These are phyloP conservation scores for Knoxdaviesia capensis DNA, from an alignment of 2,329 filamentous ascomycete genomes.

Conservation along the genomic window DNA sequence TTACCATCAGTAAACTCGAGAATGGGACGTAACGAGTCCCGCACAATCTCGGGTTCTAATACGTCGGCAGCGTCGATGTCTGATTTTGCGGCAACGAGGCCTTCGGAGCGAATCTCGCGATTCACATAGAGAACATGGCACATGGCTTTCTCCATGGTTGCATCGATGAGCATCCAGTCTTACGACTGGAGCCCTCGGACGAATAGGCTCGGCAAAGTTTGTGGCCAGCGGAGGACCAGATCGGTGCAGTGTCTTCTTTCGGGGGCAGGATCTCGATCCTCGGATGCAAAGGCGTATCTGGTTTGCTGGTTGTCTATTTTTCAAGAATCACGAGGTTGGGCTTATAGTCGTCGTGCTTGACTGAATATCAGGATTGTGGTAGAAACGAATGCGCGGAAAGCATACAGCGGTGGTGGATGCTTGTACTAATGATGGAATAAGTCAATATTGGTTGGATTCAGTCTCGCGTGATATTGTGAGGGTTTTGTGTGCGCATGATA, in stretches of 20 bases:
- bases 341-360: neutral
- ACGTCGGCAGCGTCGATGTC: conserved; percentile 10
- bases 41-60: conserved; percentile 18
- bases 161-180: conserved; percentile 37
- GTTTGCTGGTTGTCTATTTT: neutral
- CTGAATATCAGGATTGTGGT: neutral
- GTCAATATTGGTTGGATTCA: conserved; percentile 2
- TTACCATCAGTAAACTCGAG: conserved; percentile 35
- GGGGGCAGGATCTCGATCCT: too few species aligned
- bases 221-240: neutral
- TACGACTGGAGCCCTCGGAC: conserved; percentile 30
- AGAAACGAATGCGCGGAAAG: neutral
- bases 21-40: conserved; percentile 25
- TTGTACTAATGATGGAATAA: neutral
- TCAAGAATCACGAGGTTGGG: neutral
- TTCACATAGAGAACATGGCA: conserved; percentile 43
- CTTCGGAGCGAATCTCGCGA: conserved; percentile 27
- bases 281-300: neutral
- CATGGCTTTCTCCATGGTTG: conserved; percentile 34
- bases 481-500: neutral
- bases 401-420: conserved; percentile 2
- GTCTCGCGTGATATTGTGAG: neutral
- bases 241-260: neutral
- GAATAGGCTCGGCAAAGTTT: neutral
- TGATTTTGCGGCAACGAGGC: conserved; percentile 15